These are phyloP conservation scores for Pythium periplocum DNA, from an alignment of 352 stramenopile genomes.

Conservation along the genomic window DNA sequence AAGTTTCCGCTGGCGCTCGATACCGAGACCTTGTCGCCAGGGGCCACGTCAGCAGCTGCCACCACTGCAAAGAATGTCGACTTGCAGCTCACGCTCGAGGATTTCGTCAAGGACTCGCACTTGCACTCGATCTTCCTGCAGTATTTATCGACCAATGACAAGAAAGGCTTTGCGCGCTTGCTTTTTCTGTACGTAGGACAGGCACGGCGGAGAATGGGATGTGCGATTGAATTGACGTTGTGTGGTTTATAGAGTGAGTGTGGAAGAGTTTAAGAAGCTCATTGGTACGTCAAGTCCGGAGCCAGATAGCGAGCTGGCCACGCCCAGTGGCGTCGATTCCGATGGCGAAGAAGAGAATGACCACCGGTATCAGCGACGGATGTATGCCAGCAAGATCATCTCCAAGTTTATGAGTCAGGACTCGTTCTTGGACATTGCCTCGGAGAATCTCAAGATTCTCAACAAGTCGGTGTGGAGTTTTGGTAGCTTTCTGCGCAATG, in stretches of 20 bases:
- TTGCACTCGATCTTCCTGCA: slow-evolving; percentile 79
- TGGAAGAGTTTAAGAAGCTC: slow-evolving; percentile 86
- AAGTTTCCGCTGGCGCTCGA: too few relatives aligned
- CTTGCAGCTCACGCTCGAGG: slow-evolving; percentile 45
- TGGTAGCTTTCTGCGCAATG: slow-evolving; percentile 62
- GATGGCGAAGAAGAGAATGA: slow-evolving; percentile 19
- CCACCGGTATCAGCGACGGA: slow-evolving; percentile 30
- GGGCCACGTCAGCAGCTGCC: too few relatives aligned
- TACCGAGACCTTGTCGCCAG: too few relatives aligned
- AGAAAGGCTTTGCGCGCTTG: slow-evolving; percentile 68
- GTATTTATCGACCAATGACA: slow-evolving; percentile 59
- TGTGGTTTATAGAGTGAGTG: slow-evolving; percentile 44
- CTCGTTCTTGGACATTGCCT: slow-evolving; percentile 77
- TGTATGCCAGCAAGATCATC: slow-evolving; percentile 86
- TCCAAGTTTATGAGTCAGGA: slow-evolving; percentile 82
- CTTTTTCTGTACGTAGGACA: slow-evolving; percentile 57
- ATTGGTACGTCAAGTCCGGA: slow-evolving; percentile 17
- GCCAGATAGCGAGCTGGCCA: slow-evolving; percentile 8
- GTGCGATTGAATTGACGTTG: background rate
- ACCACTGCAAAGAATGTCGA: background rate
- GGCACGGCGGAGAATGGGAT: background rate
- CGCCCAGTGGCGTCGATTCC: slow-evolving; percentile 8
- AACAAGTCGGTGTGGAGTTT: slow-evolving; percentile 83
- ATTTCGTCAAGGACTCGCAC: slow-evolving; percentile 71
- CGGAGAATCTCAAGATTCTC: slow-evolving; percentile 65